Conservation (phyloP, 73 alveolate genomes). For the Paramecium tetraurelia region DNA sequence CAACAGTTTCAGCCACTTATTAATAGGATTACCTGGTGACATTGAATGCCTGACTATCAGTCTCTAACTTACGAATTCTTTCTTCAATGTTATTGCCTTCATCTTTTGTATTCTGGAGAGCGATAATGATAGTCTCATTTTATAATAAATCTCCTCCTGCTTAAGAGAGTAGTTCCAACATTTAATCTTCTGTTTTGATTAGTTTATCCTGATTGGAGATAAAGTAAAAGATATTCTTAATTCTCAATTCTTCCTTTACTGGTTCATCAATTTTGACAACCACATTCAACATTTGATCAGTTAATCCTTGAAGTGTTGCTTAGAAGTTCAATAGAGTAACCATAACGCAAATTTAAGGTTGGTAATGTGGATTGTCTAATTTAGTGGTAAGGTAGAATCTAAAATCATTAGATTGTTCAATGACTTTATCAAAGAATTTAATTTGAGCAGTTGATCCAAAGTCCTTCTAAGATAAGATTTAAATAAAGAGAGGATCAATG, state of each 20-base stretch:
- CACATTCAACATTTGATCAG: conserved; percentile 72
- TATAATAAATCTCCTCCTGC: conserved; percentile 74
- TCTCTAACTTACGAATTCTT: conserved; percentile 66
- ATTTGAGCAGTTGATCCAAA: conserved; percentile 86
- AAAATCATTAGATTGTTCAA: conserved; percentile 85
- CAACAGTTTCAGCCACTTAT: conserved; percentile 76
- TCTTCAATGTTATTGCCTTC: conserved; percentile 69
- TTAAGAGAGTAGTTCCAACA: conserved; percentile 44
- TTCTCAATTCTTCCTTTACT: conserved; percentile 67
- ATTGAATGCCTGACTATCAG: conserved; percentile 61
- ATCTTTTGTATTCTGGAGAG: conserved; percentile 76
- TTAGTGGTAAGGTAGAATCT: conserved; percentile 97
- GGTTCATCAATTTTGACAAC: conserved; percentile 66
- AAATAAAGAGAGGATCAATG: conserved; percentile 90
- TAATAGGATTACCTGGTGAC: conserved; percentile 64
- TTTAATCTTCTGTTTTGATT: conserved; percentile 54
- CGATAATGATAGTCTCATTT: conserved; percentile 78
- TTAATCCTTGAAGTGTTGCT: conserved; percentile 97
- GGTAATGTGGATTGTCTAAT: conserved; percentile 98
- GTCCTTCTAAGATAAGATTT: conserved; percentile 87
- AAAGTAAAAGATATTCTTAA: conserved; percentile 69
- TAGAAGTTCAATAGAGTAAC: conserved; percentile 97
- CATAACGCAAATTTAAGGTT: conserved; percentile 98
- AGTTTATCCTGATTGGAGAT: conserved; percentile 37
- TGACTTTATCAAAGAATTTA: conserved; percentile 84